phyloP scores from a whole-genome alignment of 2,329 filamentous ascomycete genomes.

The Lecanoromycetidae sp. region DNA sequence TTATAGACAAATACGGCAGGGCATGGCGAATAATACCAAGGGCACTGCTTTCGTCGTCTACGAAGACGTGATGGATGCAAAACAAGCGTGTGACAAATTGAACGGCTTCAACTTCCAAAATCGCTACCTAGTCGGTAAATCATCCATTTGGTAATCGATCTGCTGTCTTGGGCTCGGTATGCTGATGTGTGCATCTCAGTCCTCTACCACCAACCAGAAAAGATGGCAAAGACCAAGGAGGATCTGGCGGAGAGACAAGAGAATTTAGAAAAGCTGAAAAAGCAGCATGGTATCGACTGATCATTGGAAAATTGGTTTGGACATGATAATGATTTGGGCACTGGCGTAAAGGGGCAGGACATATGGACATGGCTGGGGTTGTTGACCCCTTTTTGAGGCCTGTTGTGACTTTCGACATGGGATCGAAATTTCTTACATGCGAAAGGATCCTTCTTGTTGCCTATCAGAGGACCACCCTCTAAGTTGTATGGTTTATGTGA shows the following conservation, averaged over 20 bases:
- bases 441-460: no score
- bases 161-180: not conserved
- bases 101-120: conserved; percentile 99
- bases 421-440: no score
- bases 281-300: conserved; percentile 98
- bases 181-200: conserved; percentile 33
- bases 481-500: no score
- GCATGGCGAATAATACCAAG: conserved; percentile 93
- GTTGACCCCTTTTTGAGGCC: no score
- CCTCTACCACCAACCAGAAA: conserved; percentile 65
- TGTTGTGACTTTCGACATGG: no score
- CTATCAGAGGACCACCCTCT: no score
- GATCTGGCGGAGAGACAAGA: conserved; percentile 88
- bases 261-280: conserved; percentile 96
- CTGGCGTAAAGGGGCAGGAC: not conserved
- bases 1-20: conserved; percentile 87
- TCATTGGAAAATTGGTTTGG: conserved; percentile 20
- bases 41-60: conserved; percentile 98
- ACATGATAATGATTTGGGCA: not conserved
- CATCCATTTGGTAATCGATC: not conserved
- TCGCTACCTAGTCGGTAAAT: conserved; percentile 92
- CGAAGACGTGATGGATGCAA: conserved; percentile 98
- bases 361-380: no score
- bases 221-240: conserved; percentile 78
- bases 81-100: conserved; percentile 96